Evolutionary conservation across 495 filamentous ascomycete genomes (phyloP).

Genomic region (Geoglossum glabrum): DNA sequence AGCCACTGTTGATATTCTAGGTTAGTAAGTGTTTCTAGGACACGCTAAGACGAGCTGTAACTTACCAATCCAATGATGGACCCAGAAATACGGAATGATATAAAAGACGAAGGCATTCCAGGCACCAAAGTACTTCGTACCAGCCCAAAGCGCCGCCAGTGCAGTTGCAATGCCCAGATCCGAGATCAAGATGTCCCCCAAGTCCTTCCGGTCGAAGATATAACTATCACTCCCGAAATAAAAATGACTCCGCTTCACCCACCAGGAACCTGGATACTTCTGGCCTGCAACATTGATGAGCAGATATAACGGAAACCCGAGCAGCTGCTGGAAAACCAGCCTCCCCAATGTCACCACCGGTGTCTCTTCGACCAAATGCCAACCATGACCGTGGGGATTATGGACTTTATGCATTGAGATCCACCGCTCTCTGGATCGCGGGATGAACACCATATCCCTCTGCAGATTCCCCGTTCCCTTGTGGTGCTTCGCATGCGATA

Average conservation of each 20-base stretch:
- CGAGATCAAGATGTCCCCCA: conserved; percentile 25
- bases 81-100: conserved; percentile 35
- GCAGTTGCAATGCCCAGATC: background rate
- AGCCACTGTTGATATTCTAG: conserved; percentile 28
- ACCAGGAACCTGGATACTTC: conserved; percentile 35
- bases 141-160: background rate
- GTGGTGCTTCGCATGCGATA: conserved; percentile 86
- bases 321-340: conserved; percentile 63
- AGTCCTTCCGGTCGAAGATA: conserved; percentile 64
- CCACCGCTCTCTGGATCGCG: conserved; percentile 64
- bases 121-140: conserved; percentile 22
- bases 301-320: conserved; percentile 80
- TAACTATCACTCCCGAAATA: background rate
- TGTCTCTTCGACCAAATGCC: conserved; percentile 75
- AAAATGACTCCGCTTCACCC: background rate
- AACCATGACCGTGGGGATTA: background rate
- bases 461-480: conserved; percentile 90
- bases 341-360: conserved; percentile 59
- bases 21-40: background rate
- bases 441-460: conserved; percentile 94
- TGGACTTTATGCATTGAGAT: conserved; percentile 32
- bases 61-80: conserved; percentile 39
- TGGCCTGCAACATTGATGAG: conserved; percentile 82
- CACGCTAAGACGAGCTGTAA: conserved; percentile 2
- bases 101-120: conserved; percentile 31